A percentile compares a stretch with the other conserved stretches of the same genome.
phyloP scores from a whole-genome alignment of 2,329 filamentous ascomycete species.

The Mycosphaerella sp. region DNA sequence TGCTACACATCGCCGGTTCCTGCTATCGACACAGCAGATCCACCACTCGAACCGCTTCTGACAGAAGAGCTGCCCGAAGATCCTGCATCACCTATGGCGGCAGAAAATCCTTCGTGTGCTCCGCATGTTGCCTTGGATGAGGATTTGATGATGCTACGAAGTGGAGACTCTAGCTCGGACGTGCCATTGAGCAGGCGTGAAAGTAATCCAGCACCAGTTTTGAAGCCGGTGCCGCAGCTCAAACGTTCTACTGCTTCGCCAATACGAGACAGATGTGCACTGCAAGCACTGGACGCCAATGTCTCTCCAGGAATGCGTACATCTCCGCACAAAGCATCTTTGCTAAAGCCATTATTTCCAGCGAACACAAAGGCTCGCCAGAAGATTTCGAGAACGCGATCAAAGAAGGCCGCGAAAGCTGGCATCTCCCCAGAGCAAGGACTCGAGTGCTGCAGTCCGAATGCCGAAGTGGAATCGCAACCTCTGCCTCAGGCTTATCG shows the following conservation, averaged over 20 bases:
- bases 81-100: not conserved
- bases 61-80: not conserved
- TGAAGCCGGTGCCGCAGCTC: not conserved
- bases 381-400: slow-evolving; percentile 22
- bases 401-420: slow-evolving; percentile 16
- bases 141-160: not conserved
- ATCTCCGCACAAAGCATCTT: slow-evolving; percentile 9
- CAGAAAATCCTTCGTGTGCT: not conserved
- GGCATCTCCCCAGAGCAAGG: slow-evolving; percentile 4
- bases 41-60: not conserved
- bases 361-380: not conserved
- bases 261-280: slow-evolving; percentile 17
- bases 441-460: not conserved
- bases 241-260: slow-evolving; percentile 16
- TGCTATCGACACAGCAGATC: not conserved
- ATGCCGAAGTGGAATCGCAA: not conserved
- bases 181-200: not conserved
- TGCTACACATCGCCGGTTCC: slow-evolving; percentile 11
- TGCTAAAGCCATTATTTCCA: slow-evolving; percentile 1
- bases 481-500: not conserved
- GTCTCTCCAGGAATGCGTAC: slow-evolving; percentile 6
- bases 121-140: not conserved
- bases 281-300: slow-evolving; percentile 27
- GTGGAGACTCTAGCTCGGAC: slow-evolving; percentile 1
- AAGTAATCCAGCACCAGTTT: not conserved